Base-by-base conservation (phyloP, 176 grass and related monocot genomes). In the Urochloa ruziziensis region DNA sequence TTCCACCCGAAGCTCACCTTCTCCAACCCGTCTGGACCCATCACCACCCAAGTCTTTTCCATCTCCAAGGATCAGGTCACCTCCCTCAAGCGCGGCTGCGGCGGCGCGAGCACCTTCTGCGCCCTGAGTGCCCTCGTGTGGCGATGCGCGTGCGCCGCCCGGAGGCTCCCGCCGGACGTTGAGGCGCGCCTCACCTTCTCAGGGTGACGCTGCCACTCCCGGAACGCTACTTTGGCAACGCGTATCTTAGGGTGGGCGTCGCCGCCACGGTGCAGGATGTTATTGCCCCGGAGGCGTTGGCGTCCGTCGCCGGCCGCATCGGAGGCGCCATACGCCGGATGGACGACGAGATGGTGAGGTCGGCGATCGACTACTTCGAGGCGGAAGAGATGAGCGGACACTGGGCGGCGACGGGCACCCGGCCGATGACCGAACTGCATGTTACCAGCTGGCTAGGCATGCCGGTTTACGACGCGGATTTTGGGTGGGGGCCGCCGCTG, bases 401-500 rank as follows among this genome's bases (percentile, higher is more conserved):
- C 10, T n/a, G n/a, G n/a, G n/a, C 4, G 1, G 39, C 0, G 39
- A 9, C 6, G 6, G 39, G 80, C 1, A n/a, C 17, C 21, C 27
- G 80, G 58, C 62, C 42, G 16, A 62, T 74, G 23, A 87, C 65
- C 0, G 82, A 78, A 7, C 54, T 91, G 13, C 64, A 68, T 29
- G 47, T 78, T 18, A 17, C 67, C 14, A 86, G 85, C 73, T 94
- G 91, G 91, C 56, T 88, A 0, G 78, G 73, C 19, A 16, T 91
- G 64, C 85, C 91, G 5, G 48, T 86, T 23, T 68, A 77, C 24
- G 88, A 86, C 47, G 86, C 46, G 1, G 82, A 94, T 76, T 91
- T 94, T 17, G 88, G 88, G 1, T 94, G 82, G 88, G 88, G 82
- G 2, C 40, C 21, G 67, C 91, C 82, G 24, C n/a, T 13, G 44